Base-by-base conservation (phyloP, 208 protist genomes). In the Crithidia acanthocephali region DNA sequence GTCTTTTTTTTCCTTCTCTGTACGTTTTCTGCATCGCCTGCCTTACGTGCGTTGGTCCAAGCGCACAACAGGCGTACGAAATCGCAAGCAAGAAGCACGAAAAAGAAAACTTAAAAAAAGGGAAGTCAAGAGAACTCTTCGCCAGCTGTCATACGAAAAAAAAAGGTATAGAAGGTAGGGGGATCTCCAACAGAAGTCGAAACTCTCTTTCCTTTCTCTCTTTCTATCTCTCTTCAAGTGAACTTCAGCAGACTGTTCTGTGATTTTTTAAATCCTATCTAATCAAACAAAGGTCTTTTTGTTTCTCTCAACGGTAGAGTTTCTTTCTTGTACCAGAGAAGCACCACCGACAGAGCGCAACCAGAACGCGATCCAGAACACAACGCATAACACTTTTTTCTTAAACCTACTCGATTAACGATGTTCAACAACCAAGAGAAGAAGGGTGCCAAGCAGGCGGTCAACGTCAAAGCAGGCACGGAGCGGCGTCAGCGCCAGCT, bases 401-500 rank as follows among this genome's bases (percentile, higher is more conserved):
- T 40, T 40, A 37, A 25, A 50, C 53, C 52, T 28, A 55, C 0
- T 35, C 62, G n/a, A 62, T 37, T 40, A 56, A 53, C 56, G 7
- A 60, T 68, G 69, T 72, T 68, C 42, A 80, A 72, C 56, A 78
- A 78, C 20, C 63, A 80, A 25, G 75, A 80, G 22, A 76, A 76
- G 48, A 76, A 80, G 35, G 69, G 75, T 48, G 86, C 80, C 15
- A 94, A 94, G 79, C 77, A 91, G 73, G 73, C 75, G 59, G 61
- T 88, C 28, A 79, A 82, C 40, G 72, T 74, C n/a, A 86, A 90
- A 42, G 80, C 71, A 8, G 89, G 86, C 22, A 79, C 80, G 8
- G 85, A 90, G 76, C 89, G 86, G 13, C 89, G 86, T 27, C 84
- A 94, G 70, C 75, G 83, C 11, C 79, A 91, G 62, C 80, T 91